Evolutionary conservation across 148 eudicot species (phyloP).

Genomic region (Pouteria glomerata): DNA sequence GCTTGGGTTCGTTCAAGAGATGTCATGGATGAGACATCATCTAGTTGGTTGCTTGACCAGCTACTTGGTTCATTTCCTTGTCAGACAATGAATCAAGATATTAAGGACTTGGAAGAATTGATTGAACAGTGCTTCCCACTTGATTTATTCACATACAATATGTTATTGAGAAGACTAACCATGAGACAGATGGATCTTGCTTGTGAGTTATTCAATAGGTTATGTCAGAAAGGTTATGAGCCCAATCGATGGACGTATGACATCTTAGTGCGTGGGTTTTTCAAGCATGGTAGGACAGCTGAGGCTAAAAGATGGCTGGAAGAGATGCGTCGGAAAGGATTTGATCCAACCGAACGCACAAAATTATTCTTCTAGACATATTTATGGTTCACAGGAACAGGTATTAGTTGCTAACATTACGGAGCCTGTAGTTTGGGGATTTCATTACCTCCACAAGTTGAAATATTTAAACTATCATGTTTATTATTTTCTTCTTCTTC

Average conservation of each 20-base stretch:
- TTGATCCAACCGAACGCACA: constrained; percentile 26
- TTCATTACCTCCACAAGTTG: not conserved
- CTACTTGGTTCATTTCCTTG: constrained; percentile 52
- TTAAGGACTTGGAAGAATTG: constrained; percentile 47
- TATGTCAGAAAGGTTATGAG: constrained; percentile 52
- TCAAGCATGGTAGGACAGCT: constrained; percentile 39
- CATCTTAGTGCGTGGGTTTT: constrained; percentile 43
- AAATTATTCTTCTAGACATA: constrained; percentile 6
- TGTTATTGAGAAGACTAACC: constrained; percentile 57
- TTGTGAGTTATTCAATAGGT: constrained; percentile 31
- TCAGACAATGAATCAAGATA: constrained; percentile 13
- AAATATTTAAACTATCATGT: not conserved
- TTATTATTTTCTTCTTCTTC: not conserved
- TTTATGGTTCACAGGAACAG: not conserved
- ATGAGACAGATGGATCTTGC: constrained; percentile 43
- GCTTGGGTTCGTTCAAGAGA: constrained; percentile 52
- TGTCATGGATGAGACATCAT: constrained; percentile 28
- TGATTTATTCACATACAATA: constrained; percentile 55
- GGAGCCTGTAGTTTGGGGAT: not conserved
- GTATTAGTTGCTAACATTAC: constrained; percentile 12
- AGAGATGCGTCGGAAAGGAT: constrained; percentile 59
- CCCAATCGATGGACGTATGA: constrained; percentile 77
- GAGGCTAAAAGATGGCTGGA: constrained; percentile 53
- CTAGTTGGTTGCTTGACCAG: constrained; percentile 37
- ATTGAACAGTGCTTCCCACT: constrained; percentile 49